Evolutionary conservation across 805 yeast genomes (phyloP).

Genomic region (Sungouiella thailandica): DNA sequence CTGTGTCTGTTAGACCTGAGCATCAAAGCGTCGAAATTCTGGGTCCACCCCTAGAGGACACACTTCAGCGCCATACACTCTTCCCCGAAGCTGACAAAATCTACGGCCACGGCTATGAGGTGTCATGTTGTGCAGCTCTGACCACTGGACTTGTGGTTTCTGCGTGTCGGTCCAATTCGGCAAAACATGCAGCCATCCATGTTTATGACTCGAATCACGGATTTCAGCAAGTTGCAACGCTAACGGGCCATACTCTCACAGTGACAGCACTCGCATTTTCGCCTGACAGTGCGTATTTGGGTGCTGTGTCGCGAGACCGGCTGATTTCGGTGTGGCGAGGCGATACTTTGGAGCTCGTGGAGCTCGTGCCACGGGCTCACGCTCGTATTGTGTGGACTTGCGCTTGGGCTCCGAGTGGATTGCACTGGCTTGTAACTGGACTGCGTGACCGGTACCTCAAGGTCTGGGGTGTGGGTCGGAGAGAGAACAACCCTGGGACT

Average conservation of each 20-base stretch:
- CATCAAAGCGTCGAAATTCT: constrained; percentile 37
- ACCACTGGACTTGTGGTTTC: constrained; percentile 67
- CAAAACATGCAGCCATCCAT: constrained; percentile 81
- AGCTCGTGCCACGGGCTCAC: constrained; percentile 71
- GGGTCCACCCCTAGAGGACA: constrained; percentile 73
- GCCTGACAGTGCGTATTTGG: constrained; percentile 54
- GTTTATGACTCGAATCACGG: constrained; percentile 61
- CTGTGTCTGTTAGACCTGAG: too few relatives aligned
- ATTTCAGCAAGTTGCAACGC: constrained; percentile 42
- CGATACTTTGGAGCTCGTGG: constrained; percentile 33
- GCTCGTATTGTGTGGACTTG: constrained; percentile 93
- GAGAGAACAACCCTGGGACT: too few relatives aligned
- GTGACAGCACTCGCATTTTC: constrained; percentile 81
- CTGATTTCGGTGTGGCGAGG: constrained; percentile 69
- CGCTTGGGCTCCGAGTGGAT: constrained; percentile 63
- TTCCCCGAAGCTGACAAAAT: constrained; percentile 95
- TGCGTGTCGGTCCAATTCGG: constrained; percentile 84
- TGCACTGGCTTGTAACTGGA: constrained; percentile 63
- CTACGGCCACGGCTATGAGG: constrained; percentile 97
- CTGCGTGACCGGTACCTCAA: constrained; percentile 81
- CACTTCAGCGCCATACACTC: constrained; percentile 81
- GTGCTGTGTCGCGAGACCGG: constrained; percentile 88
- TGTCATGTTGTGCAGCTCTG: constrained; percentile 70
- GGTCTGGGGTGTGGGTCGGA: too few relatives aligned
- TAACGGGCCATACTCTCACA: constrained; percentile 75